phyloP scores from a whole-genome alignment of 1,284 basidiomycete genomes.

The Apiotrichum sp. region DNA sequence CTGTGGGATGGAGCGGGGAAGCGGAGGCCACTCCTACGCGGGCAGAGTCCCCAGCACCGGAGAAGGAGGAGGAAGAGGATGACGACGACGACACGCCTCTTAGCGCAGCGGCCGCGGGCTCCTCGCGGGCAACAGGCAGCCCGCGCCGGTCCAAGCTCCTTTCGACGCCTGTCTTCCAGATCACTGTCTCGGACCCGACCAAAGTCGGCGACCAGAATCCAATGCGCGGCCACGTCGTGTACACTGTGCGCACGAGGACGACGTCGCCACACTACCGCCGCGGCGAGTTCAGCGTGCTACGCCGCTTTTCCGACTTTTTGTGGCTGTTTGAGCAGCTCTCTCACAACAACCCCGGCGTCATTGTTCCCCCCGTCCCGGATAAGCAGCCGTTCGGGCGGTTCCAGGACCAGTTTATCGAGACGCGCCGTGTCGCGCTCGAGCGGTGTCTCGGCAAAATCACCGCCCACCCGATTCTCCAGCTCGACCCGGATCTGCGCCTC shows the following conservation, averaged over 20 bases:
- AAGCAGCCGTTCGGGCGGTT: slow-evolving; percentile 89
- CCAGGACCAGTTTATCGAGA: slow-evolving; percentile 78
- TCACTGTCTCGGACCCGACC: slow-evolving; percentile 86
- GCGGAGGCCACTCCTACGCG: background rate
- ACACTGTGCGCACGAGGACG: slow-evolving; percentile 87
- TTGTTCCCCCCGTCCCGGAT: slow-evolving; percentile 93
- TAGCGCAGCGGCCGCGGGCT: background rate
- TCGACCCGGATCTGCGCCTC: slow-evolving; percentile 73
- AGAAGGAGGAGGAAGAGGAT: slow-evolving; percentile 17
- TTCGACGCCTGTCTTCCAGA: slow-evolving; percentile 53
- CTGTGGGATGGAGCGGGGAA: slow-evolving; percentile 25
- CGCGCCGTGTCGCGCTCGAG: slow-evolving; percentile 74
- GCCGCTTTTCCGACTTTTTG: slow-evolving; percentile 93
- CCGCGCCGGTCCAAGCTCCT: slow-evolving; percentile 17
- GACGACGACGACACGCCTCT: slow-evolving; percentile 1
- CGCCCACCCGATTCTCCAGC: slow-evolving; percentile 75
- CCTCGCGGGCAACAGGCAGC: background rate
- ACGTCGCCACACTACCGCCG: slow-evolving; percentile 74
- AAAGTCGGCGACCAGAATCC: slow-evolving; percentile 89
- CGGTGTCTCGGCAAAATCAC: slow-evolving; percentile 83
- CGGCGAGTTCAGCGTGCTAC: slow-evolving; percentile 78
- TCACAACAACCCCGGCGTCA: slow-evolving; percentile 89
- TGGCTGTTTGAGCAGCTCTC: slow-evolving; percentile 92
- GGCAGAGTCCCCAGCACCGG: background rate
- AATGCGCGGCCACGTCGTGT: slow-evolving; percentile 85